Base-by-base conservation (phyloP, 2,329 filamentous ascomycete genomes). In the Hymenoscyphus fructigenus region DNA sequence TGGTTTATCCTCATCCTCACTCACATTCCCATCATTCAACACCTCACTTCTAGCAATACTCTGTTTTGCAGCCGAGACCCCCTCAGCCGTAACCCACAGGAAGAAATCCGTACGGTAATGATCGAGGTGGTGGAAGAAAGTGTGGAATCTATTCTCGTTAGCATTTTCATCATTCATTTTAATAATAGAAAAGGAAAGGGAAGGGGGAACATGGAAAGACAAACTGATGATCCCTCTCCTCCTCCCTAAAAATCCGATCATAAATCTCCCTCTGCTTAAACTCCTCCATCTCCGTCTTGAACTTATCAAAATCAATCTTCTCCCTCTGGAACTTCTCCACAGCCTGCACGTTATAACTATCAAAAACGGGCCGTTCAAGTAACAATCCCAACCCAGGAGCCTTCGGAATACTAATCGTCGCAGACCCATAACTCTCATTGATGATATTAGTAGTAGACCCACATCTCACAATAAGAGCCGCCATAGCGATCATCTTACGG, bases 401-500 rank as follows among this genome's bases (percentile, higher is more conserved):
- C 79, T 98, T 98, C 63, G 95, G 95, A 63, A 99, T 97, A 58
- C 90, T 90, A 73, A 97, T 91, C 65, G 89, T 88, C 23, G 87
- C 84, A 5, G 83, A 76, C 1, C 85, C 86, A 76, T 96, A 96
- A 66, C 88, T 91, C 66, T 96, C 85, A 0, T 80, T 76, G 70
- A 99, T 91, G 32, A 91, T 86, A 12, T 85, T 80, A 3, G 88
- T 82, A 3, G 91, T 83, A n/a, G 89, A 89, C 60, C 92, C 95
- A 76, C 91, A 96, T 44, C 95, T 89, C 6, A 96, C 90, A 5
- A 94, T 82, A 66, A 99, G 83, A 38, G 92, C 88, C 9, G 88
- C 92, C 90, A 99, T 93, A 64, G 91, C 92, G 17, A 99, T 92
- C 95, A 99, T 98, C 80, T 98, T 99, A 74, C 95, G 90, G 78